Evolutionary conservation across 352 stramenopile species (phyloP).

Genomic region (Pythium brachiatum): DNA sequence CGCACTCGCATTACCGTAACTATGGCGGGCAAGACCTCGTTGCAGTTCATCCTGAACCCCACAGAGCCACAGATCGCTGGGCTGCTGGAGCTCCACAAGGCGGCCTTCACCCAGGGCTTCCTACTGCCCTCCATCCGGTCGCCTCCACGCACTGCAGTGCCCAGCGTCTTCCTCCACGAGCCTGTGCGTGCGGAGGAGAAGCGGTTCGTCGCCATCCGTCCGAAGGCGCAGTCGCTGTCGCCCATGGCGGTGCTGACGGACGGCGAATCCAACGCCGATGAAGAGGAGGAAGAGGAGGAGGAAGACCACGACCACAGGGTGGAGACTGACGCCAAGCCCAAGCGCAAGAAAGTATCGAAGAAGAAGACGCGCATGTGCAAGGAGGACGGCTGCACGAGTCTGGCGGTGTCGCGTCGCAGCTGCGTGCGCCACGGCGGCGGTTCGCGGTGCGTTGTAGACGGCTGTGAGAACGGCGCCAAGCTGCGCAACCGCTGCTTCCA

Average conservation of each 20-base stretch:
- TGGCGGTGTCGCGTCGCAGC: constrained; percentile 36
- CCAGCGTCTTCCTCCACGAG: background rate
- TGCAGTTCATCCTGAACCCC: constrained; percentile 26
- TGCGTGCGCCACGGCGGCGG: constrained; percentile 40
- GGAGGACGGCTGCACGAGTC: constrained; percentile 31
- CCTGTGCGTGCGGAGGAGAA: constrained; percentile 14
- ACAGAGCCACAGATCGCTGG: constrained; percentile 8
- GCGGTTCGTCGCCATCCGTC: constrained; percentile 23
- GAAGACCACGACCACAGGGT: background rate
- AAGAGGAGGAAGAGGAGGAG: background rate
- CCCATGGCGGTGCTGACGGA: constrained; percentile 3
- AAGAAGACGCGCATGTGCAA: constrained; percentile 45
- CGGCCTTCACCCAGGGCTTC: background rate
- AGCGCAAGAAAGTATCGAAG: constrained; percentile 25
- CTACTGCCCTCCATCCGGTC: background rate
- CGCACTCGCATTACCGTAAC: background rate
- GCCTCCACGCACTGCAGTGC: background rate
- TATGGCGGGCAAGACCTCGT: constrained; percentile 18
- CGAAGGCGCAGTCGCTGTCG: background rate
- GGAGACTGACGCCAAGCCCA: constrained; percentile 1
- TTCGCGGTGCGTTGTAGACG: constrained; percentile 34
- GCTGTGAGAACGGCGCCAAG: constrained; percentile 40
- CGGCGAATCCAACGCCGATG: constrained; percentile 14
- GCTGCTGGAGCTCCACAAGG: constrained; percentile 20
- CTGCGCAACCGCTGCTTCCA: constrained; percentile 45